phyloP scores from a whole-genome alignment of 2,329 filamentous ascomycete species.

The Exophiala xenobiotica region DNA sequence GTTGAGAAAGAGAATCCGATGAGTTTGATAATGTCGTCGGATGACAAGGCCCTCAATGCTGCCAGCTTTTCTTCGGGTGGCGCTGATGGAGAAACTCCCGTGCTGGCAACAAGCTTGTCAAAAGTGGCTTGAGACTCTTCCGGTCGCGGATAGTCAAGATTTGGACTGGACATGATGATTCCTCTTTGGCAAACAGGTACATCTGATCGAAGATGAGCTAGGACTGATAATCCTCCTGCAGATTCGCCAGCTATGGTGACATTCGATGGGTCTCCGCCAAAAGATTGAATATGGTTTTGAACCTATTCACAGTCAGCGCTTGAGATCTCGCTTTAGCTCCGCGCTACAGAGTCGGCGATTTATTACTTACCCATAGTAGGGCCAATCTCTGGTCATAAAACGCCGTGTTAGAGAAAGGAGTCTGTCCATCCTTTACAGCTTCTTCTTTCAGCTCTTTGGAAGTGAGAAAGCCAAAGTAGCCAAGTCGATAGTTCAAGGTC shows the following conservation, averaged over 20 bases:
- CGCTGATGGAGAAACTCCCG: conserved; percentile 4
- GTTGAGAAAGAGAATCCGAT: conserved; percentile 8
- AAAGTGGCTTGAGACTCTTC: conserved; percentile 18
- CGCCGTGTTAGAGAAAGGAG: conserved; percentile 40
- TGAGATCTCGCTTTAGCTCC: too few species aligned
- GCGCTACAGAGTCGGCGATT: too few species aligned
- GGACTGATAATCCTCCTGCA: conserved; percentile 47
- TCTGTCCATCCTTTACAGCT: conserved; percentile 38
- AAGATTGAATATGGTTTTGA: conserved; percentile 40
- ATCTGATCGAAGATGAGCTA: conserved; percentile 15
- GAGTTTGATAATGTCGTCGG: conserved; percentile 6
- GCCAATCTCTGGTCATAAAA: conserved; percentile 43
- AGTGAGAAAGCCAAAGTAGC: conserved; percentile 41
- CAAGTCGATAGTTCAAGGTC: conserved; percentile 35
- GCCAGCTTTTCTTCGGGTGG: conserved; percentile 15
- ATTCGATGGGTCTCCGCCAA: conserved; percentile 42
- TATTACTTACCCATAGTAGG: conserved; percentile 38
- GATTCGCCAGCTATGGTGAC: conserved; percentile 47
- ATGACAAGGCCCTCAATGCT: conserved; percentile 9
- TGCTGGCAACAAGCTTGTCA: conserved; percentile 12
- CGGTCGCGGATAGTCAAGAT: conserved; percentile 13
- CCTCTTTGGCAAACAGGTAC: conserved; percentile 17
- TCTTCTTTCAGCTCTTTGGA: conserved; percentile 49
- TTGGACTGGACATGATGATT: conserved; percentile 15
- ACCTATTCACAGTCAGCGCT: too few species aligned